Base-by-base conservation (phyloP, 108 stramenopile genomes). In the Skeletonema marinoi region DNA sequence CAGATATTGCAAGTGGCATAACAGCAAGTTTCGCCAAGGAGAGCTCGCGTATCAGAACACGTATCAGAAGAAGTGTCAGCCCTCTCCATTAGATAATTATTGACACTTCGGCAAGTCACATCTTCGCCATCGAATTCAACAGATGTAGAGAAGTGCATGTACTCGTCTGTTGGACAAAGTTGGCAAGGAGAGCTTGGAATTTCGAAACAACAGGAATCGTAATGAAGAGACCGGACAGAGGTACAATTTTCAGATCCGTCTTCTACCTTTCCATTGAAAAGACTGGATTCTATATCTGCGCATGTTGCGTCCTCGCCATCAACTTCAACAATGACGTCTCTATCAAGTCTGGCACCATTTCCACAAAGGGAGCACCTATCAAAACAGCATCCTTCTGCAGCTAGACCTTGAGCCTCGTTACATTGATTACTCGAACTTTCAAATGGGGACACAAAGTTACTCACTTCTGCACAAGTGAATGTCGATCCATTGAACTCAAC, bases 291-390 rank as follows among this genome's bases (percentile, higher is more conserved):
- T 25, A 82, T 64, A 41, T 71, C 74, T 31, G 75, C 65, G 50
- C 81, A 82, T 14, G 60, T 67, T 58, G 63, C 60, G 25, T 58
- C 50, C 38, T 73, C 72, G 48, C 75, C 81, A 17, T 75, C 75
- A 41, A 82, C 44, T 10, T 76, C 75, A 70, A 76, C 61, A 16
- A 82, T 42, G 11, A 82, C 70, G 44, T 82, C 81, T 29, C 63
- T 51, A 60, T 82, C 81, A 21, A 82, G 66, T 51, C 81, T 75
- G 14, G 81, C 74, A 13, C 81, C 81, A 25, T 32, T 67, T 48
- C 81, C 81, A 54, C 81, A 82, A 13, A 82, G 75, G 9, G 81
- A 82, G 42, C 81, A 82, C 36, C 81, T 71, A 63, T 82, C 73
- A 58, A 82, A 82, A 46, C 81, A 82, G 39, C 81, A 82, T 10